These are phyloP conservation scores for Voacanga thouarsii DNA, from an alignment of 257 asterid species.

Conservation along the genomic window DNA sequence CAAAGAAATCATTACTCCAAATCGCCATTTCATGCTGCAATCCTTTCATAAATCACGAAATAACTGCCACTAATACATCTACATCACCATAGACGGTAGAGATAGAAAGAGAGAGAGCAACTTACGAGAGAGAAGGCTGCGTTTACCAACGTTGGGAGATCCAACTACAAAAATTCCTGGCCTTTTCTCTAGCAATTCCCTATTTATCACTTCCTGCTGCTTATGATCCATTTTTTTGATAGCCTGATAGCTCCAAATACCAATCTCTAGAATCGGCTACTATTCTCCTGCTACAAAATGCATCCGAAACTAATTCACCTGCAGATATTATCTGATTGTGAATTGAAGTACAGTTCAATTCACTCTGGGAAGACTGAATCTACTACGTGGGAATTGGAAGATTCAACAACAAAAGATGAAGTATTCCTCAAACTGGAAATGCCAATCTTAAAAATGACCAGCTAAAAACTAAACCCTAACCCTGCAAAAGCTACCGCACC, in stretches of 20 bases:
- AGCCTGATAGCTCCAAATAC: not conserved
- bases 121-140: slow-evolving; percentile 81
- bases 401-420: not conserved
- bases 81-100: not conserved
- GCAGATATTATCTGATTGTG: not conserved
- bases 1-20: not conserved
- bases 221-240: slow-evolving; percentile 15
- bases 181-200: slow-evolving; percentile 56
- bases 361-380: not conserved
- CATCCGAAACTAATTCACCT: not conserved
- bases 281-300: not conserved
- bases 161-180: slow-evolving; percentile 74
- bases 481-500: not conserved
- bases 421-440: not conserved
- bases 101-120: slow-evolving; percentile 14
- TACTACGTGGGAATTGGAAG: not conserved
- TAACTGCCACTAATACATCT: not conserved
- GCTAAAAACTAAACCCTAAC: not conserved
- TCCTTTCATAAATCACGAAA: not conserved
- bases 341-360: not conserved
- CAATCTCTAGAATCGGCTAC: not conserved
- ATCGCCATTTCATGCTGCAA: not conserved
- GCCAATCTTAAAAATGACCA: not conserved
- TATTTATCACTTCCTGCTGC: slow-evolving; percentile 30
- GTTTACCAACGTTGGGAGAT: slow-evolving; percentile 84